Percentiles rank a stretch among this genome's conserved stretches.
Conservation (phyloP, 2,329 filamentous ascomycete species). For the Plectosphaerella cucumerina region DNA sequence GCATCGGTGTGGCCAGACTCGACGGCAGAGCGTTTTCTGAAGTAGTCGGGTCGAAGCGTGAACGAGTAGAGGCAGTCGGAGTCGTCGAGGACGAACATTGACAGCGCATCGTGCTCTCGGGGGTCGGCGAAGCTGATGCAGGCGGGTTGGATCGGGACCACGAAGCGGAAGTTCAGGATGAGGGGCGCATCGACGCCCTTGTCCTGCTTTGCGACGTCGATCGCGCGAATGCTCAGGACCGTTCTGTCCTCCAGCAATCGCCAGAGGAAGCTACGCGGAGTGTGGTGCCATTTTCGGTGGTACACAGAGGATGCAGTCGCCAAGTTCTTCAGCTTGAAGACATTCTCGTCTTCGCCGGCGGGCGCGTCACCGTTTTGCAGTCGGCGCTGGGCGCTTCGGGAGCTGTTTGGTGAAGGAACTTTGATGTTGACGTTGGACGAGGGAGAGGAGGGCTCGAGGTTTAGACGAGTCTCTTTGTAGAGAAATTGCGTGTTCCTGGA, state of each 20-base stretch:
- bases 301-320: conserved; percentile 79
- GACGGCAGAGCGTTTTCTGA: conserved; percentile 63
- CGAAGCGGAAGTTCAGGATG: conserved; percentile 74
- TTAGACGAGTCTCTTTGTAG: conserved; percentile 84
- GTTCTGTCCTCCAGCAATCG: conserved; percentile 76
- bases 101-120: conserved; percentile 71
- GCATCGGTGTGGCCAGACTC: conserved; percentile 72
- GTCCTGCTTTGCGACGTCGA: conserved; percentile 71
- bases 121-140: conserved; percentile 83
- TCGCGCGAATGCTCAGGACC: conserved; percentile 75
- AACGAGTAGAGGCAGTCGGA: conserved; percentile 80
- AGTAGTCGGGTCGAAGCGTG: conserved; percentile 77
- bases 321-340: conserved; percentile 68
- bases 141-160: conserved; percentile 65
- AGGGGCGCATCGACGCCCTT: conserved; percentile 66
- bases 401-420: conserved; percentile 52
- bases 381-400: conserved; percentile 31
- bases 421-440: conserved; percentile 68
- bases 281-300: conserved; percentile 70
- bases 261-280: conserved; percentile 88
- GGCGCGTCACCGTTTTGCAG: conserved; percentile 24
- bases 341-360: conserved; percentile 62
- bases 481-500: conserved; percentile 58
- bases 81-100: conserved; percentile 74
- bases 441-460: conserved; percentile 68